Evolutionary conservation across 1,284 basidiomycete species (phyloP).

Genomic region (Sanguinoderma infundibulare): DNA sequence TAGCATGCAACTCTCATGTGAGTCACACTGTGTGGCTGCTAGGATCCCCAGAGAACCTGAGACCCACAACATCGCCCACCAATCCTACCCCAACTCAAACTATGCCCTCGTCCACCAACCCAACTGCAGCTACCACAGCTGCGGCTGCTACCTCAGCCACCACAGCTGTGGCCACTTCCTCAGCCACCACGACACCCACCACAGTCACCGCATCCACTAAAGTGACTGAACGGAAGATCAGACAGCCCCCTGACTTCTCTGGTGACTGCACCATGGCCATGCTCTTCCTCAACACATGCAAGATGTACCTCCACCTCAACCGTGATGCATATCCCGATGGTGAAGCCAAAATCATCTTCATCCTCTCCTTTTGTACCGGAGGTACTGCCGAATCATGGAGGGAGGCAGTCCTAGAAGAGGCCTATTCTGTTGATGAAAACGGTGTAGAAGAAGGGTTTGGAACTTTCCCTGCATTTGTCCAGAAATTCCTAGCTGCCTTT

Average conservation of each 20-base stretch:
- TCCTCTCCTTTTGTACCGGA: neutral
- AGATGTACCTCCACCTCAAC: neutral
- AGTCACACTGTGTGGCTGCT: too few relatives aligned
- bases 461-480: neutral
- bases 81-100: too few relatives aligned
- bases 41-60: too few relatives aligned
- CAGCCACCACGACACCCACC: too few relatives aligned
- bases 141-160: too few relatives aligned
- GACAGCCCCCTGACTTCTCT: neutral
- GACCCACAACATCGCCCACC: too few relatives aligned
- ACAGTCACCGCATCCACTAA: neutral
- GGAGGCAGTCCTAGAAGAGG: neutral
- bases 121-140: too few relatives aligned
- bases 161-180: too few relatives aligned
- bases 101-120: too few relatives aligned
- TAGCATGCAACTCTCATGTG: too few relatives aligned
- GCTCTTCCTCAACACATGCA: neutral
- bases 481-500: neutral
- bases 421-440: neutral
- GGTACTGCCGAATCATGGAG: neutral
- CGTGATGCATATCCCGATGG: neutral
- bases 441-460: neutral
- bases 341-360: neutral
- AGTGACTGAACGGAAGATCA: neutral
- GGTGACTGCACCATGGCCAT: neutral